Conservation (phyloP, 73 alveolate species). For the Blepharisma japonicum region DNA sequence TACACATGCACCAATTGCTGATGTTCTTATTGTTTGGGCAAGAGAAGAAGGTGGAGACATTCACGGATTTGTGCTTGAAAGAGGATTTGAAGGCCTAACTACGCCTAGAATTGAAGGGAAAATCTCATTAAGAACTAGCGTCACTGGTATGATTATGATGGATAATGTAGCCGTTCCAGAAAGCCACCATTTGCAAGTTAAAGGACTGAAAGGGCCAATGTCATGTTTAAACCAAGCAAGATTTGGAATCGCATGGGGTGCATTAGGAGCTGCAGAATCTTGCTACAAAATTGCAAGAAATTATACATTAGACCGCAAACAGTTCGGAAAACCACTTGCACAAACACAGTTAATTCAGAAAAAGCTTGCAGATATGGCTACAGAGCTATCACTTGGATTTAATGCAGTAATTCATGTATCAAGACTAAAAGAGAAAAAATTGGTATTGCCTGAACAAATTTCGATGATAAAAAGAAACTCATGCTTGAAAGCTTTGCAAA, state of each 20-base stretch:
- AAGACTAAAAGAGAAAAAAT: conserved; percentile 73
- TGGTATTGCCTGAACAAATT: conserved; percentile 83
- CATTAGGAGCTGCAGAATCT: conserved; percentile 92
- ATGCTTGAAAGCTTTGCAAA: conserved; percentile 73
- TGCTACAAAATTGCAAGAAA: conserved; percentile 73
- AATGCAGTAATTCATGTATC: conserved; percentile 36
- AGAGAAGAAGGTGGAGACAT: conserved; percentile 67
- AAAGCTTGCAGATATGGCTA: conserved; percentile 85
- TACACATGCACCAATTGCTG: conserved; percentile 93
- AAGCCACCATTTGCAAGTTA: conserved; percentile 61
- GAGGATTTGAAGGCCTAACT: conserved; percentile 84
- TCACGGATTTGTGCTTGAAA: conserved; percentile 80
- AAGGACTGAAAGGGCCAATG: conserved; percentile 92
- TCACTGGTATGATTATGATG: conserved; percentile 91
- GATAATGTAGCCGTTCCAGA: conserved; percentile 91
- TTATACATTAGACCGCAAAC: conserved; percentile 73
- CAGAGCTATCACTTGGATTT: conserved; percentile 72
- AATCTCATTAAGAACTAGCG: conserved; percentile 83
- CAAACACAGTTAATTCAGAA: conserved; percentile 66
- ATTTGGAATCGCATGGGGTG: conserved; percentile 95
- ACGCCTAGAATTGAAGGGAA: conserved; percentile 91
- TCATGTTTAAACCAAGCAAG: conserved; percentile 89
- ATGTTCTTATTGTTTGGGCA: conserved; percentile 89
- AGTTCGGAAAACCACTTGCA: conserved; percentile 76
- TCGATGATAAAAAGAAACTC: conserved; percentile 89